phyloP scores from a whole-genome alignment of 148 eudicot species.

The Camellia sinensis region DNA sequence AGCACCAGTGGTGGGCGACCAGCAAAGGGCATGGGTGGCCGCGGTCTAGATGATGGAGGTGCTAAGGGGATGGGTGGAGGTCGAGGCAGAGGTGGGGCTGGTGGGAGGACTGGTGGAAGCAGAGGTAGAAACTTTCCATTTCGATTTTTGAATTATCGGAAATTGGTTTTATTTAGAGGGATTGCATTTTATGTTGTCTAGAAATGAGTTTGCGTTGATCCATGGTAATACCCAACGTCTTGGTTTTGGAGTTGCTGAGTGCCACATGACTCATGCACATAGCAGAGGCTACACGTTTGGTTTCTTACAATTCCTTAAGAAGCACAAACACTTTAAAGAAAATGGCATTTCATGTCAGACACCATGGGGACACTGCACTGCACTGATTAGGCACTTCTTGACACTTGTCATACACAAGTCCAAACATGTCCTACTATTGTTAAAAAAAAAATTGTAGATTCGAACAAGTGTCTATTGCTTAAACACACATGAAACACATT shows the following conservation, averaged over 20 bases:
- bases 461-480: too few species aligned
- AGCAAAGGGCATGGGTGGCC: conserved; percentile 52
- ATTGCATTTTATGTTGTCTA: background rate
- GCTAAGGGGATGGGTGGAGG: conserved; percentile 45
- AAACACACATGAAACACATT: too few species aligned
- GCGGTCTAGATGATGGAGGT: conserved; percentile 68
- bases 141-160: background rate
- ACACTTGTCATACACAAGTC: too few species aligned
- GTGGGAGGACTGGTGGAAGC: conserved; percentile 49
- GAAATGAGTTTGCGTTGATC: background rate
- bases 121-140: conserved; percentile 34
- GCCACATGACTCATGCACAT: background rate
- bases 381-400: too few species aligned
- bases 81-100: conserved; percentile 58
- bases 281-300: too few species aligned
- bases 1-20: conserved; percentile 49
- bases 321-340: too few species aligned
- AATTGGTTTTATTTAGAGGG: background rate
- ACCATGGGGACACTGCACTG: too few species aligned
- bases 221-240: background rate
- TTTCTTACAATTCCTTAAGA: too few species aligned
- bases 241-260: background rate
- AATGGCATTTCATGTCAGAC: too few species aligned
- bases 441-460: too few species aligned
- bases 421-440: too few species aligned